These are phyloP conservation scores for Boletus rufocinnamomeus DNA, from an alignment of 768 basidiomycete species.

Conservation along the genomic window DNA sequence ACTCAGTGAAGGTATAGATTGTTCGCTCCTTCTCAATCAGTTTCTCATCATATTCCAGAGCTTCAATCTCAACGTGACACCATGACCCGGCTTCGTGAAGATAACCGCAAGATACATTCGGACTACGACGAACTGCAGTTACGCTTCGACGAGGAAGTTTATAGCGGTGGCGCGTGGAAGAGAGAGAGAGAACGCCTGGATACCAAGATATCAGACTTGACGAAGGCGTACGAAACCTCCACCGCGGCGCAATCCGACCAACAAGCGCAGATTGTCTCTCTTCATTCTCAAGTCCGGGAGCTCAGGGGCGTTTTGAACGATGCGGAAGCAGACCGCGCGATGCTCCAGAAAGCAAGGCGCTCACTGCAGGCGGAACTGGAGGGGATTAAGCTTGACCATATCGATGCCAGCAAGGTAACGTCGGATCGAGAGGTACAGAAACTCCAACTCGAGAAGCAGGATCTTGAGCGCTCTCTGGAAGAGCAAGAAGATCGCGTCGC, in stretches of 20 bases:
- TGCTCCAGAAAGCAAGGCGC: slow-evolving; percentile 80
- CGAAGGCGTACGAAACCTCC: slow-evolving; percentile 74
- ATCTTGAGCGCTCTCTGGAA: slow-evolving; percentile 74
- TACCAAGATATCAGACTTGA: slow-evolving; percentile 75
- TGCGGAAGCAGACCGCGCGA: slow-evolving; percentile 76
- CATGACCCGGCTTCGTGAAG: slow-evolving; percentile 75
- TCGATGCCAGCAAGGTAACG: slow-evolving; percentile 67
- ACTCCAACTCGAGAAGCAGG: slow-evolving; percentile 78
- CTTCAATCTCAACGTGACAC: slow-evolving; percentile 76
- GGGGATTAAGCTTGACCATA: slow-evolving; percentile 73
- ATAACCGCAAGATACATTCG: slow-evolving; percentile 74
- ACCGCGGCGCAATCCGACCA: slow-evolving; percentile 75
- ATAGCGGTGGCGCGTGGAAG: slow-evolving; percentile 79
- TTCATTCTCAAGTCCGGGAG: slow-evolving; percentile 86
- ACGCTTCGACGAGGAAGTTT: slow-evolving; percentile 75
- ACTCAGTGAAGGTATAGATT: slow-evolving; percentile 66
- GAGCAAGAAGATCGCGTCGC: slow-evolving; percentile 75
- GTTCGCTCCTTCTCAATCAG: neutral
- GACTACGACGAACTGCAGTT: slow-evolving; percentile 76
- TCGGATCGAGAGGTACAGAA: slow-evolving; percentile 75
- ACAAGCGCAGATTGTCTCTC: slow-evolving; percentile 78
- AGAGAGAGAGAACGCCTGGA: slow-evolving; percentile 88
- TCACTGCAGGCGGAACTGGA: slow-evolving; percentile 80
- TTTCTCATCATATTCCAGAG: slow-evolving; percentile 44
- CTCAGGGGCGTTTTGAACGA: slow-evolving; percentile 80